phyloP scores from a whole-genome alignment of 208 protist genomes.

The Acanthamoeba royreba region DNA sequence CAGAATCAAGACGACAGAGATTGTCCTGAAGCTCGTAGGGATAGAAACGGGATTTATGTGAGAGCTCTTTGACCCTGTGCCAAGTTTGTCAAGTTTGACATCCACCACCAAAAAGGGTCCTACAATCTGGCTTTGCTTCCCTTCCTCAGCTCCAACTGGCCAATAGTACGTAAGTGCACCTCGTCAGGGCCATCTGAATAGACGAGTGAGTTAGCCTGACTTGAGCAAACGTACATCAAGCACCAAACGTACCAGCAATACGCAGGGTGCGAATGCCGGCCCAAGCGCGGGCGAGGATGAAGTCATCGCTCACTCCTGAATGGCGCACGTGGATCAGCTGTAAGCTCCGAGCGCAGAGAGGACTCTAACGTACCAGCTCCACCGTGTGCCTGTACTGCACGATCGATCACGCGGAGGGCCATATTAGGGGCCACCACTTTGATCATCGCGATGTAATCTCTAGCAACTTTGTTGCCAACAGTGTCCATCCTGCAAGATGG shows the following conservation, averaged over 20 bases:
- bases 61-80: too few species aligned
- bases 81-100: too few species aligned
- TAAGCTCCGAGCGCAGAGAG: too few species aligned
- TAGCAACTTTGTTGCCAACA: conserved; percentile 59
- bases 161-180: conserved; percentile 64
- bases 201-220: neutral
- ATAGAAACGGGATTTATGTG: too few species aligned
- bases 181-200: conserved; percentile 79
- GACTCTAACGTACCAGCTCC: conserved; percentile 58
- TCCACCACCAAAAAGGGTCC: too few species aligned
- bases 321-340: too few species aligned
- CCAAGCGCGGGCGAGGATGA: conserved; percentile 68
- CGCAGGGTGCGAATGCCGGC: conserved; percentile 68
- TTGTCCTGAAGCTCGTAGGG: too few species aligned
- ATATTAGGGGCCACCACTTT: conserved; percentile 77
- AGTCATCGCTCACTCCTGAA: conserved; percentile 69
- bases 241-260: conserved; percentile 70
- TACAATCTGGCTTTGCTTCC: conserved; percentile 14
- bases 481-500: conserved; percentile 64
- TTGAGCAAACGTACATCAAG: neutral
- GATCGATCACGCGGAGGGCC: conserved; percentile 73
- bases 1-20: too few species aligned
- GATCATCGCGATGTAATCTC: conserved; percentile 65
- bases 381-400: conserved; percentile 75
- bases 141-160: conserved; percentile 47